A percentile compares a stretch with the other conserved stretches of the same genome.
Evolutionary conservation across 2,329 filamentous ascomycete species (phyloP).

Genomic region (Colletotrichum liriopes): DNA sequence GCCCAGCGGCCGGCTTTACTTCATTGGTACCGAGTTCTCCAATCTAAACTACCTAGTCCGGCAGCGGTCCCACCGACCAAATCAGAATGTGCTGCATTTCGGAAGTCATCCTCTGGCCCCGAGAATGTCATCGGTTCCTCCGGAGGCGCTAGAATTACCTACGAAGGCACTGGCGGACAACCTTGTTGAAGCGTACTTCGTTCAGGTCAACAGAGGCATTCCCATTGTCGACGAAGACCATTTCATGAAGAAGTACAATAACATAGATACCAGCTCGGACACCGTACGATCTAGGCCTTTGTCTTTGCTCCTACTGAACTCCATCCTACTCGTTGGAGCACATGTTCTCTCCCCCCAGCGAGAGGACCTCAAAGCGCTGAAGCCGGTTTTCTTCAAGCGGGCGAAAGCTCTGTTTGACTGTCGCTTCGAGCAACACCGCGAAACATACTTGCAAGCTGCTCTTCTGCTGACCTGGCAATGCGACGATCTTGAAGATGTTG

Average conservation of each 20-base stretch:
- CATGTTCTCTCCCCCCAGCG: slow-evolving; percentile 62
- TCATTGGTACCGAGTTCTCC: slow-evolving; percentile 70
- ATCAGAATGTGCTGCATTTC: slow-evolving; percentile 53
- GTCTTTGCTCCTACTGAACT: slow-evolving; percentile 65
- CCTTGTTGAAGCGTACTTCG: slow-evolving; percentile 66
- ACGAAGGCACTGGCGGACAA: slow-evolving; percentile 64
- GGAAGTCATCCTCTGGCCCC: slow-evolving; percentile 53
- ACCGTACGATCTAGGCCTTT: slow-evolving; percentile 53
- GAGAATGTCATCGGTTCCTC: slow-evolving; percentile 58
- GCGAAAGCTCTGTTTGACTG: slow-evolving; percentile 69
- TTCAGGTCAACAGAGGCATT: slow-evolving; percentile 65
- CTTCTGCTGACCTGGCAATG: slow-evolving; percentile 71
- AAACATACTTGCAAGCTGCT: slow-evolving; percentile 68
- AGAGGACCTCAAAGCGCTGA: slow-evolving; percentile 55
- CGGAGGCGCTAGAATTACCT: slow-evolving; percentile 65
- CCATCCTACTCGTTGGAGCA: slow-evolving; percentile 66
- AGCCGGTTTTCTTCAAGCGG: slow-evolving; percentile 65
- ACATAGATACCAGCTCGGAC: slow-evolving; percentile 56
- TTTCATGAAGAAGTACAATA: slow-evolving; percentile 65
- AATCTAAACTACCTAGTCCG: slow-evolving; percentile 70
- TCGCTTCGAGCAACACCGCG: slow-evolving; percentile 68
- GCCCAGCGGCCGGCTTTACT: slow-evolving; percentile 64
- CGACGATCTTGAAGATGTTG: slow-evolving; percentile 68
- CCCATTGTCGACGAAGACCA: slow-evolving; percentile 67
- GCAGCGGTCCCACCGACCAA: slow-evolving; percentile 54